Evolutionary conservation across 1,284 basidiomycete species (phyloP).

Genomic region (Athelia psychrophila): DNA sequence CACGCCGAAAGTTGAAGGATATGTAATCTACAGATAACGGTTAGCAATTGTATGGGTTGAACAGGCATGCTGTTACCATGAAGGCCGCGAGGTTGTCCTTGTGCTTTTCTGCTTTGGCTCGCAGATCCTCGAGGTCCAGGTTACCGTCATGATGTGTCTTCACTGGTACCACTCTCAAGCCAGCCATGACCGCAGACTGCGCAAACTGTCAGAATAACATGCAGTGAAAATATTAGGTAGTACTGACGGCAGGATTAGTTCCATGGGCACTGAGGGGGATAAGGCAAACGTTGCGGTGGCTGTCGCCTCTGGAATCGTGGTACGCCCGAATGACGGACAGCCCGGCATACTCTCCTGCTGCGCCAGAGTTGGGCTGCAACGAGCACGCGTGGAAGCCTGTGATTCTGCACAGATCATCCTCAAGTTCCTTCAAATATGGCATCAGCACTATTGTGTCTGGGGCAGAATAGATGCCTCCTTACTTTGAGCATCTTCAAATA

Average conservation of each 20-base stretch:
- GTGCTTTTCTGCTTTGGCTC: slow-evolving; percentile 86
- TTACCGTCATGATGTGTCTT: slow-evolving; percentile 88
- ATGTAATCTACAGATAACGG: slow-evolving; percentile 64
- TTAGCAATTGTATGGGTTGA: slow-evolving; percentile 1
- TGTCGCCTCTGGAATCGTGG: slow-evolving; percentile 86
- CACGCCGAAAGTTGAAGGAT: slow-evolving; percentile 96
- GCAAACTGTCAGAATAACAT: slow-evolving; percentile 9
- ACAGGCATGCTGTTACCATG: slow-evolving; percentile 76
- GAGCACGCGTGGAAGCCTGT: slow-evolving; percentile 96
- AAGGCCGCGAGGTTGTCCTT: slow-evolving; percentile 92
- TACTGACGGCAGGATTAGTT: slow-evolving; percentile 87
- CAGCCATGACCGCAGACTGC: slow-evolving; percentile 95
- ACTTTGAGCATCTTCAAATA: slow-evolving; percentile 84
- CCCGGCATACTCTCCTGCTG: slow-evolving; percentile 95
- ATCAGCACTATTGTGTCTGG: slow-evolving; percentile 9
- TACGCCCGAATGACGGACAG: slow-evolving; percentile 93
- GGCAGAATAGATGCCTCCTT: slow-evolving; percentile 5
- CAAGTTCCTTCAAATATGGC: slow-evolving; percentile 71
- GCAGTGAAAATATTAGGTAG: slow-evolving; percentile 1
- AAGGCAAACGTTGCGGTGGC: slow-evolving; percentile 87
- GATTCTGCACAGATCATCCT: slow-evolving; percentile 87
- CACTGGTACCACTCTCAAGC: slow-evolving; percentile 92
- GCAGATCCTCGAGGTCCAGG: slow-evolving; percentile 86
- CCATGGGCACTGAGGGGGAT: slow-evolving; percentile 97
- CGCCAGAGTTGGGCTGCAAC: slow-evolving; percentile 97